phyloP scores from a whole-genome alignment of 495 filamentous ascomycete species.

The Immersiella caudata region DNA sequence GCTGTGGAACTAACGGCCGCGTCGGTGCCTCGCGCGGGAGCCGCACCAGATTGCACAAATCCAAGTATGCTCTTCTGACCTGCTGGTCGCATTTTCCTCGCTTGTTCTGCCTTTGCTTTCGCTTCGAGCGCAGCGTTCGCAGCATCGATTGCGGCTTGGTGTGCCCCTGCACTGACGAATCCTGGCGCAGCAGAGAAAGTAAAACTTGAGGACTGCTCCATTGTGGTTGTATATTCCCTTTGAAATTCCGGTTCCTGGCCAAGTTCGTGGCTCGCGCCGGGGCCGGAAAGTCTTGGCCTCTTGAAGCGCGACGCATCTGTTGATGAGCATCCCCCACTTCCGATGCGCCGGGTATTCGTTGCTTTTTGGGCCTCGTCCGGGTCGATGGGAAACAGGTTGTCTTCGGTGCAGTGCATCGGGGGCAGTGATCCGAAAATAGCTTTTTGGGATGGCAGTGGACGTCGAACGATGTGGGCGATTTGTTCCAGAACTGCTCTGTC shows the following conservation, averaged over 20 bases:
- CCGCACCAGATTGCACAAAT: constrained; percentile 31
- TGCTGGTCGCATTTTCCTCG: constrained; percentile 34
- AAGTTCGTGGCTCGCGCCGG: constrained; percentile 29
- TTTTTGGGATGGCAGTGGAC: constrained; percentile 43
- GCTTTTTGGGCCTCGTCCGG: constrained; percentile 28
- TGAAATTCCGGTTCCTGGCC: constrained; percentile 38
- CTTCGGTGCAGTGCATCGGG: constrained; percentile 43
- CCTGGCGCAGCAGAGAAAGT: constrained; percentile 45
- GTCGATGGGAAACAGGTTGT: constrained; percentile 44
- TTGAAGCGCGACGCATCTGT: constrained; percentile 27
- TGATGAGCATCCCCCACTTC: background rate
- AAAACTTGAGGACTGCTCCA: constrained; percentile 48
- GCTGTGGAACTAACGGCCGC: background rate
- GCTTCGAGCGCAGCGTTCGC: constrained; percentile 31
- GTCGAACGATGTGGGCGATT: constrained; percentile 45
- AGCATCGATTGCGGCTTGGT: constrained; percentile 43
- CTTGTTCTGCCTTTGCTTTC: constrained; percentile 25
- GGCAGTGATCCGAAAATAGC: constrained; percentile 47
- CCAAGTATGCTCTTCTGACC: constrained; percentile 48
- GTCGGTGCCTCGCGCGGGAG: constrained; percentile 2
- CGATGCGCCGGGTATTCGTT: background rate
- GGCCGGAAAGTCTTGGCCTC: constrained; percentile 33
- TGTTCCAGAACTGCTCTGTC: constrained; percentile 44
- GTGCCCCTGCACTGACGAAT: constrained; percentile 48
- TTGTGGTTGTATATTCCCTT: constrained; percentile 45